Percentiles rank a stretch among this genome's conserved stretches.
Conservation (phyloP, 352 stramenopile genomes). For the Aphanomyces astaci region DNA sequence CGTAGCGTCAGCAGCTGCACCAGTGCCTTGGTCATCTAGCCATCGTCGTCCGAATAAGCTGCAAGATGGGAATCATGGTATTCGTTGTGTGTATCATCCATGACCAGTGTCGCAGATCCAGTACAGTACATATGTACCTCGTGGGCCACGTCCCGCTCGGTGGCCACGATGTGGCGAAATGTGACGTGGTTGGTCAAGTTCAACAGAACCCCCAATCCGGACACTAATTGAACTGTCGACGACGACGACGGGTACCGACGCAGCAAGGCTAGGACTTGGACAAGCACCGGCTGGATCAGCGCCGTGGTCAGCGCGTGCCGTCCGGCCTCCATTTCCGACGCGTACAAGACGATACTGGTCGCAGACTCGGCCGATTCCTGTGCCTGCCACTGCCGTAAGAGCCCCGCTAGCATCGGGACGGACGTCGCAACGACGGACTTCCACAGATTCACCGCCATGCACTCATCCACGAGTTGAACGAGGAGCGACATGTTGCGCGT, state of each 20-base stretch:
- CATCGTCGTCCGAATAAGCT: too few relatives aligned
- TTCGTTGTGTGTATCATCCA: too few relatives aligned
- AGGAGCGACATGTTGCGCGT: constrained; percentile 30
- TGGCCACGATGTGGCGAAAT: constrained; percentile 25
- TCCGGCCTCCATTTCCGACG: background rate
- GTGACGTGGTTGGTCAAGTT: constrained; percentile 44
- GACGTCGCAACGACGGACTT: constrained; percentile 30
- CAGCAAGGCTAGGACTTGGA: background rate
- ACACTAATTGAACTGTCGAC: constrained; percentile 22
- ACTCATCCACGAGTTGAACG: constrained; percentile 36
- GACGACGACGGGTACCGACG: background rate
- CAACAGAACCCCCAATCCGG: constrained; percentile 45
- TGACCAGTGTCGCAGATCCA: constrained; percentile 24
- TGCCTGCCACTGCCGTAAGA: constrained; percentile 27
- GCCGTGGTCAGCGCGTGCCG: constrained; percentile 6
- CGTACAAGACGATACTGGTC: constrained; percentile 46
- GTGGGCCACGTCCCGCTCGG: constrained; percentile 10
- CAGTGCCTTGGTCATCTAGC: constrained; percentile 11
- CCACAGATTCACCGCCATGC: constrained; percentile 52
- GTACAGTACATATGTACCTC: constrained; percentile 22
- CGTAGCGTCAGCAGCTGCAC: background rate
- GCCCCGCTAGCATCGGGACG: constrained; percentile 16
- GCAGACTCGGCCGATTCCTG: constrained; percentile 9
- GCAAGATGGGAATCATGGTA: too few relatives aligned
- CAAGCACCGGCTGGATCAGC: constrained; percentile 2